A percentile compares a stretch with the other conserved stretches of the same genome.
phyloP scores from a whole-genome alignment of 305 asterid species.

The Andrographis paniculata region DNA sequence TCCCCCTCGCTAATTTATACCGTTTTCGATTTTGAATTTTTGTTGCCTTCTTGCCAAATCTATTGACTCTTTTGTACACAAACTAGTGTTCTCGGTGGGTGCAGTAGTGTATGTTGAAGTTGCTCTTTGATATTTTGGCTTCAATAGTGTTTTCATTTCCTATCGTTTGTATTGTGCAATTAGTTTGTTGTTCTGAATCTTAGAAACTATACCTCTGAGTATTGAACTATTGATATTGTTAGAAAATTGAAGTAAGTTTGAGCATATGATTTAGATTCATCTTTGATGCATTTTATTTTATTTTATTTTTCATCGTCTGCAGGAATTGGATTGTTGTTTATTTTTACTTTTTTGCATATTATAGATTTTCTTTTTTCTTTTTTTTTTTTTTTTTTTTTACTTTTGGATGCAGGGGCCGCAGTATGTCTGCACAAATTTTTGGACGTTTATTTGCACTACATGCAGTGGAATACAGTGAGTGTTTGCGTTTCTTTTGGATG shows the following conservation, averaged over 20 bases:
- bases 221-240: not conserved
- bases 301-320: too few relatives aligned
- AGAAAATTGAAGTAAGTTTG: conserved; percentile 5
- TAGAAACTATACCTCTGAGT: conserved; percentile 6
- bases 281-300: conserved; percentile 4
- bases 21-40: not conserved
- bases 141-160: too few relatives aligned
- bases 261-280: not conserved
- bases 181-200: conserved; percentile 10
- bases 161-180: not conserved
- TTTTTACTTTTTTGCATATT: not conserved
- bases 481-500: not conserved
- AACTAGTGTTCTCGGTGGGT: too few relatives aligned
- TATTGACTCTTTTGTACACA: too few relatives aligned
- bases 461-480: conserved; percentile 97
- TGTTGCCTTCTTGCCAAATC: not conserved
- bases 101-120: too few relatives aligned
- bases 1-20: not conserved
- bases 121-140: too few relatives aligned
- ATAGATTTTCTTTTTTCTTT: not conserved
- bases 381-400: conserved; percentile 9
- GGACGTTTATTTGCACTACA: conserved; percentile 83
- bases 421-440: conserved; percentile 81
- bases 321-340: too few relatives aligned
- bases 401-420: conserved; percentile 78